Evolutionary conservation across 2,329 filamentous ascomycete species (phyloP).

Genomic region (Alternaria triticimaculans): DNA sequence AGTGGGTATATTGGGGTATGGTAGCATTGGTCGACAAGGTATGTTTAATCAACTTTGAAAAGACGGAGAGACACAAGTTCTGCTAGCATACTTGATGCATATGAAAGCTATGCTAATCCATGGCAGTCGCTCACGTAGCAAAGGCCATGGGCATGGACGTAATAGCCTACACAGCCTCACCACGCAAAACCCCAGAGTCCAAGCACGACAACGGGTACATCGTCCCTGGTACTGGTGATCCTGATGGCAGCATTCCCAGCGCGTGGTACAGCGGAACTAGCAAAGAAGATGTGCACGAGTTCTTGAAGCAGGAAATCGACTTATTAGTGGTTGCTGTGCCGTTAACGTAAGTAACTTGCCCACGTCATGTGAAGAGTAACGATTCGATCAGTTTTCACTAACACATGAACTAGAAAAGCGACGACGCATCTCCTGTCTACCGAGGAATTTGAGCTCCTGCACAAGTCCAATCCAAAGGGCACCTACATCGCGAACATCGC

Average conservation of each 20-base stretch:
- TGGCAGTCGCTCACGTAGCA: conserved; percentile 61
- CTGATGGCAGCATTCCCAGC: conserved; percentile 61
- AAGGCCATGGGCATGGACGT: conserved; percentile 73
- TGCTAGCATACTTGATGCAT: neutral
- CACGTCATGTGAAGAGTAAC: neutral
- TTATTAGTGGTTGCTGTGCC: conserved; percentile 64
- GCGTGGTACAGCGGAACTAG: conserved; percentile 65
- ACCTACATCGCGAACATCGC: conserved; percentile 76
- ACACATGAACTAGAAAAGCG: conserved; percentile 36
- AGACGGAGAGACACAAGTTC: neutral
- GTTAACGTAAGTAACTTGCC: conserved; percentile 53
- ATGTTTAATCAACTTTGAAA: conserved; percentile 22
- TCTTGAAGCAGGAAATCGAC: conserved; percentile 63
- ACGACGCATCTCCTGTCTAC: conserved; percentile 63
- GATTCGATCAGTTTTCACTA: neutral
- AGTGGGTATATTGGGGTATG: conserved; percentile 68
- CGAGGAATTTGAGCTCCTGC: conserved; percentile 63
- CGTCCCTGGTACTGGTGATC: conserved; percentile 70
- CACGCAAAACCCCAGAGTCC: conserved; percentile 70
- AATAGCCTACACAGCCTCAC: conserved; percentile 75
- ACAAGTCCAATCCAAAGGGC: conserved; percentile 48
- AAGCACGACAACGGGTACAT: conserved; percentile 70
- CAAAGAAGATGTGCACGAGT: conserved; percentile 59
- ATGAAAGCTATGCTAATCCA: neutral
- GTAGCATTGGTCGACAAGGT: conserved; percentile 68